Evolutionary conservation across 495 filamentous ascomycete species (phyloP), one percentile per base, ranked within the genome.

Genomic region (Podospora anserina): DNA sequence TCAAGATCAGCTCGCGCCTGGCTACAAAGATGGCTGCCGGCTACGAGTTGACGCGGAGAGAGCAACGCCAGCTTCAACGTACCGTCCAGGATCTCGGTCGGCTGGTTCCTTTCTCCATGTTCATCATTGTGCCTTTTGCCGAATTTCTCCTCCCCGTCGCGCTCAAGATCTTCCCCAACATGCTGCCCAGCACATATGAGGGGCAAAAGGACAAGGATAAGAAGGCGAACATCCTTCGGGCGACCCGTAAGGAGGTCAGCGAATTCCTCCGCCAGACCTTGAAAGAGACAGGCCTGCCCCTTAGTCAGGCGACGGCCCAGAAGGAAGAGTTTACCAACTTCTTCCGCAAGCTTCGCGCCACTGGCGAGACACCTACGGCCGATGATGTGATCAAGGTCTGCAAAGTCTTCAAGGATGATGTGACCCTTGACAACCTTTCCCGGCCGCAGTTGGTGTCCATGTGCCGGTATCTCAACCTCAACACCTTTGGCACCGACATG

Each of bases 371-470:
- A 28, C 96, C 96, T 0, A 93, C 92, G 16, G 88, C 88, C 56
- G 87, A 91, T 69, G 95, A 98, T 76, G 91, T 99, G 69, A 97
- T 99, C 81, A 97, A 94, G 82, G 95, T 99, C 66, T 98, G 96
- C 89, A 96, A 99, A 85, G 90, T 97, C 75, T 99, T 99, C 85
- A 97, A 95, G 80, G 95, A 99, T 79, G 95, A 99, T 77, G 75
- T 99, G 68, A 99, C 95, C 0, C 86, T 99, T 18, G 95, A 99
- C 88, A 98, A 98, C 78, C 81, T 99, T 72, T 97, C 94, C 2
- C 87, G 95, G 62, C 94, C 95, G 19, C 95, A 99, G 77, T 84
- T 99, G 49, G 95, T 99, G 27, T 96, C 88, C 53, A 99, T 99
- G 86, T 97, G 94, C 83, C 91, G 92, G 19, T 99, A 99, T 81